Evolutionary conservation across 129 eudicot species (phyloP).

Genomic region (Flaveria linearis): DNA sequence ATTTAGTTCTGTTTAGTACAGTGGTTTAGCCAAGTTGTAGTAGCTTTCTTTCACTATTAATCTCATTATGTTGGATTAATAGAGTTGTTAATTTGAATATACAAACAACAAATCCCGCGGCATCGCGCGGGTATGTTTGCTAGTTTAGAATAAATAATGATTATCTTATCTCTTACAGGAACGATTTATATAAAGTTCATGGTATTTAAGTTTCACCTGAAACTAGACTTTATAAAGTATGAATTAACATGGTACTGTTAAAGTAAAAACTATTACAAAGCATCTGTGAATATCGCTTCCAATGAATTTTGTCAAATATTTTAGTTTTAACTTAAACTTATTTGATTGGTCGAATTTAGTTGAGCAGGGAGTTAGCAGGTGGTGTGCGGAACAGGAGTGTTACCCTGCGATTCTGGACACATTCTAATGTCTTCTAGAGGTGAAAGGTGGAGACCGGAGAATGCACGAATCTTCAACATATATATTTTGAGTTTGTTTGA

Average conservation of each 20-base stretch:
- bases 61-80: too few relatives aligned
- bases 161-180: background rate
- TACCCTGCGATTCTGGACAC: background rate
- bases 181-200: background rate
- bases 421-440: background rate
- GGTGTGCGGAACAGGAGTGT: background rate
- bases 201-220: background rate
- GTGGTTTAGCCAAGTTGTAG: too few relatives aligned
- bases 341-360: background rate
- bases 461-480: background rate
- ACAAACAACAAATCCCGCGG: too few relatives aligned
- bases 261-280: background rate
- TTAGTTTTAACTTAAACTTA: background rate
- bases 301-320: background rate
- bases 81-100: too few relatives aligned
- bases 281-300: background rate
- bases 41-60: too few relatives aligned
- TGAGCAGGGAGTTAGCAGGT: conserved; percentile 10
- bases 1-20: too few relatives aligned
- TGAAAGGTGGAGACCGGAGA: background rate
- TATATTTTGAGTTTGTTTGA: too few relatives aligned
- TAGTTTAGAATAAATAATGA: conserved; percentile 8
- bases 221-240: background rate
- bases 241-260: background rate
- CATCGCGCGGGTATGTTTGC: too few relatives aligned